Base-by-base conservation (phyloP, 768 basidiomycete species). In the Lactarius indigo region DNA sequence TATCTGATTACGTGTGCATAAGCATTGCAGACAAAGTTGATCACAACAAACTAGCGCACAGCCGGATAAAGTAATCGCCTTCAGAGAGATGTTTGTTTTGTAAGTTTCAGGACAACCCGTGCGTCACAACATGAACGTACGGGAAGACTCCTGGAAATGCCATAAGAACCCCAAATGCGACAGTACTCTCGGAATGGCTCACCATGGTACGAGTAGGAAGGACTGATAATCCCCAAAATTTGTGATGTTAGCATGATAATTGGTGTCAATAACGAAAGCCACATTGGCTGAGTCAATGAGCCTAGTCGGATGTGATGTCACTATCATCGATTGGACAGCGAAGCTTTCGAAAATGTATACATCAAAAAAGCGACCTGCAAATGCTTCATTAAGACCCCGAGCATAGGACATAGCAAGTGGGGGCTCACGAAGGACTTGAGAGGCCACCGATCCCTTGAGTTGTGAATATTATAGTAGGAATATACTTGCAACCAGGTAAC, bases 361-460 rank as follows among this genome's bases (percentile, higher is more conserved):
- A 61, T 61, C 35, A 61, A 30, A 35, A 61, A n/a, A 52, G 61
- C 50, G 23, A 61, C 50, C 61, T 61, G 61, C 26, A 26, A 61
- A 61, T 15, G 23, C 0, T 15, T 52, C 23, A 15, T 52, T 61
- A 54, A 35, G 33, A 47, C 1, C n/a, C 26, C 13, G 2, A 44
- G 47, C 8, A 12, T 60, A 9, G 28, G 7, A 28, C 3, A 26
- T 10, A 20, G 13, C 26, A 17, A 1, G n/a, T n/a, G 13, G 23
- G 23, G 2, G 23, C 61, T 52, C 33, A 61, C 61, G 18, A 61
- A 39, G 23, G 8, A 18, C 50, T 52, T 61, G 13, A 52, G 17
- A 28, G 50, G 50, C 35, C 47, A 54, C 9, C 33, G 23, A n/a
- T 54, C 47, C 50, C 26, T 52, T 39, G 44, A 37, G 17, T 23